A percentile compares a stretch with the other conserved stretches of the same genome.
phyloP scores from a whole-genome alignment of 169 alveolate genomes.

The Amoebophrya sp. region DNA sequence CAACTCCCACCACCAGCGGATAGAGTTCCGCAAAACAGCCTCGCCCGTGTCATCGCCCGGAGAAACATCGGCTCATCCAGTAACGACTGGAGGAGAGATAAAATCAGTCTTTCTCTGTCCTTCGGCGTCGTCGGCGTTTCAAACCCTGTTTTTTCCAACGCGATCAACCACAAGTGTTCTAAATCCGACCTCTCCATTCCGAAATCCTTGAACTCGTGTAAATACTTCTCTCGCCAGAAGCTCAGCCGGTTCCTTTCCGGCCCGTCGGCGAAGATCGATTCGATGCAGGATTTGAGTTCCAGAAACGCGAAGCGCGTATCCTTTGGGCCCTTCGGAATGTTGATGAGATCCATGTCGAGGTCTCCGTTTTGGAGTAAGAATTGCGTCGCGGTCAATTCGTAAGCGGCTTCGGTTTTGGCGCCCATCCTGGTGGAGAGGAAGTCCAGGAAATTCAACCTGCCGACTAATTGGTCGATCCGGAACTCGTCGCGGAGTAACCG shows the following conservation, averaged over 20 bases:
- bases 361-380: background rate
- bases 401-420: background rate
- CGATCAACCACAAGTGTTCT: background rate
- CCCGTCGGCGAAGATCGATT: background rate
- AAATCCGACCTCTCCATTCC: background rate
- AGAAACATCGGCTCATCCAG: background rate
- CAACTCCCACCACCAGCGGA: background rate
- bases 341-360: background rate
- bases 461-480: background rate
- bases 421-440: background rate
- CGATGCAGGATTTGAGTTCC: background rate
- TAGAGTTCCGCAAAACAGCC: background rate
- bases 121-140: background rate
- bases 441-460: background rate
- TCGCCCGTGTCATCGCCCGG: background rate
- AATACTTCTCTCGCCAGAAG: background rate
- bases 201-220: background rate
- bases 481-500: background rate
- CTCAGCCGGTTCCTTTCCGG: background rate
- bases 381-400: background rate
- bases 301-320: background rate
- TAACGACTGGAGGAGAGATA: background rate
- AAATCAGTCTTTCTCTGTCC: background rate
- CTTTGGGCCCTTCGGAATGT: background rate
- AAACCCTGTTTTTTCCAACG: background rate